These are phyloP conservation scores for Rhizomucor miehei DNA, from an alignment of 371 early-diverging fungal genomes.

Conservation along the genomic window DNA sequence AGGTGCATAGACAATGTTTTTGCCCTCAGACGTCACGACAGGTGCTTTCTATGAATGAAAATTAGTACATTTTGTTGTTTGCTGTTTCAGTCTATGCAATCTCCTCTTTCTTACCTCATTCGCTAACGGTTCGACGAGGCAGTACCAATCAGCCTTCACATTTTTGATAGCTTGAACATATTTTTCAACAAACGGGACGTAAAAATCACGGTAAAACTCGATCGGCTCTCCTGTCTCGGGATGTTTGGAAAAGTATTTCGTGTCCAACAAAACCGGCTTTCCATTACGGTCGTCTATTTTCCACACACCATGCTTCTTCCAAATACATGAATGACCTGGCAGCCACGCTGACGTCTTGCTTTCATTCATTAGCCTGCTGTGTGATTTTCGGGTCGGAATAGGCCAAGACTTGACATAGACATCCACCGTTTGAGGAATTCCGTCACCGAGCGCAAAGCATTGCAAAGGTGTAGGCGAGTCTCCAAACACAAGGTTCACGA, in stretches of 20 bases:
- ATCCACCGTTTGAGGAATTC: slow-evolving; percentile 62
- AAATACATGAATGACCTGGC: slow-evolving; percentile 59
- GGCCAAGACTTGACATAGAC: slow-evolving; percentile 76
- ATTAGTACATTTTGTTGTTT: neutral
- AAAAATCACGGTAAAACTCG: slow-evolving; percentile 65
- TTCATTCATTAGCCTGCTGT: slow-evolving; percentile 54
- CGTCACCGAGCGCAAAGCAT: slow-evolving; percentile 67
- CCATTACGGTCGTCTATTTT: slow-evolving; percentile 43
- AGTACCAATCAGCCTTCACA: slow-evolving; percentile 49
- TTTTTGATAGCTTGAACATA: slow-evolving; percentile 61
- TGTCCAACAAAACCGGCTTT: slow-evolving; percentile 48
- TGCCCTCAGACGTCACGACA: slow-evolving; percentile 48
- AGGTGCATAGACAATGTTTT: slow-evolving; percentile 70
- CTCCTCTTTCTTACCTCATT: slow-evolving; percentile 47
- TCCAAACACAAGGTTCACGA: slow-evolving; percentile 65
- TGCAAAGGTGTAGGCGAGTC: slow-evolving; percentile 71
- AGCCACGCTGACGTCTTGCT: slow-evolving; percentile 60
- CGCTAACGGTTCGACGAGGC: slow-evolving; percentile 78
- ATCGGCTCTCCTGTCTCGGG: slow-evolving; percentile 50
- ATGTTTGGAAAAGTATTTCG: slow-evolving; percentile 68
- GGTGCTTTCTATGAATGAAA: slow-evolving; percentile 52
- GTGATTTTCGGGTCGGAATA: slow-evolving; percentile 61
- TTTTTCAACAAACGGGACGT: slow-evolving; percentile 63
- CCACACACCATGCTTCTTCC: slow-evolving; percentile 82
- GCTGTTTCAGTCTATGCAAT: neutral